Base-by-base conservation (phyloP, 2,329 filamentous ascomycete genomes). In the Fusarium luffae region DNA sequence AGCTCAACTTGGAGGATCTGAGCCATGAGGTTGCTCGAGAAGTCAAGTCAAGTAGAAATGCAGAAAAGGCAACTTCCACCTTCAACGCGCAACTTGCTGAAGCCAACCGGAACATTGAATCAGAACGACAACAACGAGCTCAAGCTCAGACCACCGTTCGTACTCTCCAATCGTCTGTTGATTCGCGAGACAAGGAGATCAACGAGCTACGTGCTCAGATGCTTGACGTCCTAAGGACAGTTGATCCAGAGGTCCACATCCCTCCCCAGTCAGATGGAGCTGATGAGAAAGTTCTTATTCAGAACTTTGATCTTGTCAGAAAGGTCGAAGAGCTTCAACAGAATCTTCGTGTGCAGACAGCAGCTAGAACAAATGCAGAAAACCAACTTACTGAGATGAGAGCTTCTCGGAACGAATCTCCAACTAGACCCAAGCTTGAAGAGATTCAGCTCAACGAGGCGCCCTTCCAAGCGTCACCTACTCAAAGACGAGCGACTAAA, bases 21-120 rank as follows among this genome's bases (percentile, higher is more conserved):
- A 97, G 93, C 72, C 95, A 98, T 74, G 94, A 98, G 79, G 87
- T 98, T 56, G 92, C 92, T 51, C 88, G 94, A 30, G 95, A 98
- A 80, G 93, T 94, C 76, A 97, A 98, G 82, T 89, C 90, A 21
- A 96, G 91, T 76, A 90, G 95, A 63, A 96, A 92, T 77, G 95
- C 94, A 6, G 95, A 98, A 80, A 97, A 97, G 79, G 88, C 90
- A 23, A 91, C 93, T 19, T 97, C 93, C 1, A 92, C 89, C 37
- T 87, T 91, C 63, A 93, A 90, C 9, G 88, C 92, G 23, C 94
- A 98, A 77, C 85, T 98, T 28, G 93, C 94, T 11, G 96, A 98
- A 78, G 90, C 90, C 16, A 97, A 97, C 75, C 89, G 94, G 32
- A 96, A 91, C 58, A 88, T 98, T 23, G 96, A 98, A 74, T 94